Evolutionary conservation across 1,284 basidiomycete genomes (phyloP).

Genomic region (Trametes pubescens): DNA sequence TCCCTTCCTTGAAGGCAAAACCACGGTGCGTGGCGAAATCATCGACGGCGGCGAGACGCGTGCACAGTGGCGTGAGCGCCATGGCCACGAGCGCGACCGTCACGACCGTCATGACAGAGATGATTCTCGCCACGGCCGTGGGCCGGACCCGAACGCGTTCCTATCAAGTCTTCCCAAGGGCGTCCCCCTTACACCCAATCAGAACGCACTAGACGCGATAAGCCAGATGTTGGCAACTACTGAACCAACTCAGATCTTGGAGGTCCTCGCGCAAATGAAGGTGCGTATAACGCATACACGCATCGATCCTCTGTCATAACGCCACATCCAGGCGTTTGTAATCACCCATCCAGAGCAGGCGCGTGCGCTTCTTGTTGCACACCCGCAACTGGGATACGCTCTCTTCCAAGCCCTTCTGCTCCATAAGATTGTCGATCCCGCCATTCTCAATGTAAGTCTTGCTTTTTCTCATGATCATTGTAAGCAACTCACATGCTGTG

Average conservation of each 20-base stretch:
- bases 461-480: neutral
- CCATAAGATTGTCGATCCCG: slow-evolving; percentile 94
- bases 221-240: slow-evolving; percentile 88
- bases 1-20: slow-evolving; percentile 58
- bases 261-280: slow-evolving; percentile 98
- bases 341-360: slow-evolving; percentile 94
- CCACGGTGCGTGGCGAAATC: slow-evolving; percentile 68
- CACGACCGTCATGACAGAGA: slow-evolving; percentile 41
- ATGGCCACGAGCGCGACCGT: slow-evolving; percentile 46
- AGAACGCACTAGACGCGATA: slow-evolving; percentile 85
- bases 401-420: slow-evolving; percentile 95
- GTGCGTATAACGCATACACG: slow-evolving; percentile 51
- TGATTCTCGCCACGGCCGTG: slow-evolving; percentile 29
- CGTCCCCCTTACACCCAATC: slow-evolving; percentile 79
- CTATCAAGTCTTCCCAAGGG: slow-evolving; percentile 80
- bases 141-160: slow-evolving; percentile 58
- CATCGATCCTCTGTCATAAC: neutral
- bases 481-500: neutral
- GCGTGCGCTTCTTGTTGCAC: slow-evolving; percentile 75
- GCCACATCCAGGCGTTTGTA: slow-evolving; percentile 74
- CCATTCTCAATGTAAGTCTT: slow-evolving; percentile 69
- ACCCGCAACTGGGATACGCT: slow-evolving; percentile 96
- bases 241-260: slow-evolving; percentile 87
- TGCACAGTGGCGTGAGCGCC: slow-evolving; percentile 62
- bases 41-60: slow-evolving; percentile 65